Base-by-base conservation (phyloP, 2,329 filamentous ascomycete species). In the Penicillium sp. region DNA sequence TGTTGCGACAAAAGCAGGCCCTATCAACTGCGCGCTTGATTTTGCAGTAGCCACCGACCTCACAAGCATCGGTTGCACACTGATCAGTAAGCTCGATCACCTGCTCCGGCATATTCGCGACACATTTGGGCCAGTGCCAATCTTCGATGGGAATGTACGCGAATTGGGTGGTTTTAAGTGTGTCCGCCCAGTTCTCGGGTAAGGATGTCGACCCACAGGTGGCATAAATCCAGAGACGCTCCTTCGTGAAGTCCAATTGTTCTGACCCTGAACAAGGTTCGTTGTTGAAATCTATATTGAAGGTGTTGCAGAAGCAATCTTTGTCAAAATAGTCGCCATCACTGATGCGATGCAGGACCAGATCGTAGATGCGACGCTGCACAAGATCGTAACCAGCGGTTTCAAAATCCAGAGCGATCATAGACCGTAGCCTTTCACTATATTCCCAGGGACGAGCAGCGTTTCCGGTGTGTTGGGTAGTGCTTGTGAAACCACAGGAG, bases 51-150 rank as follows among this genome's bases (percentile, higher is more conserved):
- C 43, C 43, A 19, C 25, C 16, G 43, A 31, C 9, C 23, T 45
- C 43, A 31, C 43, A 45, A 45, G 25, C 43, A 45, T 46, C 44
- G n/a, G 44, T 46, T 46, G 44, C 44, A 46, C 44, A 46, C 27
- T 31, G 44, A 46, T 46, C 44, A 33, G 44, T 19, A 21, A 46
- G 44, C n/a, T 21, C n/a, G 3, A 29, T 44, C 15, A 44, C 41
- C 16, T 46, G 27, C 44, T 31, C 9, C n/a, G 44, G 44, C 10
- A 46, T 46, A 46, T 46, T 5, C 10, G 27, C n/a, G 10, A 46
- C 44, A 1, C 44, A 46, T 11, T 19, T 46, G 11, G 44, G 44
- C 44, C 44, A 46, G 27, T 33, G 44, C 44, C 44, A 46, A 46
- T 46, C 44, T 19, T 46, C 44, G 44, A 46, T 21, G 10, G 44